Evolutionary conservation across 176 grass and related monocot genomes (phyloP).

Genomic region (Guadua angustifolia): DNA sequence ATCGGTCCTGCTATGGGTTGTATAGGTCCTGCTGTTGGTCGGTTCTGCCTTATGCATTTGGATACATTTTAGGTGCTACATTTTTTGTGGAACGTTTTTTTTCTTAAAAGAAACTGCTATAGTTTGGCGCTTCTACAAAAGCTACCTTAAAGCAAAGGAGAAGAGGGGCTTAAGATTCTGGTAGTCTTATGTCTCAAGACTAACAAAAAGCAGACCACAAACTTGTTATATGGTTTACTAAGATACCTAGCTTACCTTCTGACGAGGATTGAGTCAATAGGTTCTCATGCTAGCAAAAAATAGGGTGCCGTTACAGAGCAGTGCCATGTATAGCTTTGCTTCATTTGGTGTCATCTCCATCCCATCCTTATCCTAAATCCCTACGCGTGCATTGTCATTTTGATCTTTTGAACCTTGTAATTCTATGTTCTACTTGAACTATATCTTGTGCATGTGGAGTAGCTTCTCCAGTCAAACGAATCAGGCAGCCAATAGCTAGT

Average conservation of each 20-base stretch:
- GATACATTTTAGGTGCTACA: not conserved
- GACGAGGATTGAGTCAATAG: not conserved
- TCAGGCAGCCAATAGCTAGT: constrained; percentile 7
- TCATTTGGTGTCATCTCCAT: not conserved
- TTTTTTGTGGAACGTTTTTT: not conserved
- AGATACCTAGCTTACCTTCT: not conserved
- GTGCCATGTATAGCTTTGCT: not conserved
- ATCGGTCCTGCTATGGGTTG: too few relatives aligned
- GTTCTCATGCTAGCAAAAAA: not conserved
- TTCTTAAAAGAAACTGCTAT: not conserved
- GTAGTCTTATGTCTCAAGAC: not conserved
- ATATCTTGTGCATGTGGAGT: not conserved
- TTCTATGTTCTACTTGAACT: not conserved
- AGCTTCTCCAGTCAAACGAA: constrained; percentile 13
- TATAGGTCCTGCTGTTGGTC: too few relatives aligned
- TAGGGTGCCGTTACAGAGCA: not conserved
- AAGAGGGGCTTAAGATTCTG: not conserved
- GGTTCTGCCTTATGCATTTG: not conserved
- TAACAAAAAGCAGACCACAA: not conserved
- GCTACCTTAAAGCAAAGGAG: constrained; percentile 24
- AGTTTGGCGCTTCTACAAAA: not conserved
- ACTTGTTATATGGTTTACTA: constrained; percentile 5
- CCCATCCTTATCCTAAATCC: not conserved
- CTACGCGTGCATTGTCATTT: not conserved
- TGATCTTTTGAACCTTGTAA: not conserved